Evolutionary conservation across 805 yeast genomes (phyloP).

Genomic region (Metschnikowia continentalis): DNA sequence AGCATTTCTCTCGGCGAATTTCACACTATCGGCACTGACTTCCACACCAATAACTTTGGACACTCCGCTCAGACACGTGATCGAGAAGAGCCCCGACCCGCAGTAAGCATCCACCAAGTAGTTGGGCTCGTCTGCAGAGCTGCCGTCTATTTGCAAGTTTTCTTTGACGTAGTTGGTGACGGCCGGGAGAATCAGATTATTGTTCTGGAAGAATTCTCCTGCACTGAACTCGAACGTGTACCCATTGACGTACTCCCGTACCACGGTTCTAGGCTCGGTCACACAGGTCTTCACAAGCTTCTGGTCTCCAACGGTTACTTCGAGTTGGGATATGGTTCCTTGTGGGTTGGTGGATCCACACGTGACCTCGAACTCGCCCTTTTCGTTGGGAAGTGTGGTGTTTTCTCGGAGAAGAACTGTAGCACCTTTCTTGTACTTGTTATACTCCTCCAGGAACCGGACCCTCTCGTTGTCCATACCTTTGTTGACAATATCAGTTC

Average conservation of each 20-base stretch:
- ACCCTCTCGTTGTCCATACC: constrained; percentile 71
- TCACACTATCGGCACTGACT: constrained; percentile 84
- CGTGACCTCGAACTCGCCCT: constrained; percentile 18
- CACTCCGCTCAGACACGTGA: constrained; percentile 79
- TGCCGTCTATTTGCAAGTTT: constrained; percentile 48
- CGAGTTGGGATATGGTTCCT: constrained; percentile 27
- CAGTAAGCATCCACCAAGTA: constrained; percentile 92
- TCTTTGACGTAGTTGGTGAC: constrained; percentile 79
- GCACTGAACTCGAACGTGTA: constrained; percentile 83
- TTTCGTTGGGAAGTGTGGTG: constrained; percentile 41
- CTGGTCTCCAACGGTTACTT: constrained; percentile 22
- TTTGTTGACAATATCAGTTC: constrained; percentile 70
- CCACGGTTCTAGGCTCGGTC: constrained; percentile 73
- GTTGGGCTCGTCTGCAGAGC: constrained; percentile 32
- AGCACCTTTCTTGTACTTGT: constrained; percentile 67
- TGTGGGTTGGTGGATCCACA: constrained; percentile 43
- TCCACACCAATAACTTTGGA: constrained; percentile 89
- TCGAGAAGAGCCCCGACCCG: constrained; percentile 91
- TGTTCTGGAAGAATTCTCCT: constrained; percentile 92
- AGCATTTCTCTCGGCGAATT: constrained; percentile 82
- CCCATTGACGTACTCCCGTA: constrained; percentile 72
- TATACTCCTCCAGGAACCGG: constrained; percentile 46
- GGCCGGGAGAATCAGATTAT: constrained; percentile 80
- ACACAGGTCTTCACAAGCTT: constrained; percentile 63
- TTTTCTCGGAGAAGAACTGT: constrained; percentile 82